Conservation (phyloP, 2,329 filamentous ascomycete species). For the Scedosporium minutisporum region DNA sequence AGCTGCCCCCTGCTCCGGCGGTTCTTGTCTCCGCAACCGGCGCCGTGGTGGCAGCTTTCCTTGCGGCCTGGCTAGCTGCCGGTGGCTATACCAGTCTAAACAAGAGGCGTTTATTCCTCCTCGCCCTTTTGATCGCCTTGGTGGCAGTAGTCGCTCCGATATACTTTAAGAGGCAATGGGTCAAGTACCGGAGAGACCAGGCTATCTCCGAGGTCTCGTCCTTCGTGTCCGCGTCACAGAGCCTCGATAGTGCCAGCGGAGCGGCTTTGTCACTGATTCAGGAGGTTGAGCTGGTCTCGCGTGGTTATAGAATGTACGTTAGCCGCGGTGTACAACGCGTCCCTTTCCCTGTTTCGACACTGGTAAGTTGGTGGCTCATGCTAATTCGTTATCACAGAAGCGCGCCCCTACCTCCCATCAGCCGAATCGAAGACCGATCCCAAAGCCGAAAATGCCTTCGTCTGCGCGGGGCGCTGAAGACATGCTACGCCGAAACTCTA, state of each 20-base stretch:
- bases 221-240: conserved; percentile 66
- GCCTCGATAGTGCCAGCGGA: conserved; percentile 67
- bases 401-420: conserved; percentile 83
- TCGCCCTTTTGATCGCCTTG: conserved; percentile 43
- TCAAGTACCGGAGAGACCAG: conserved; percentile 67
- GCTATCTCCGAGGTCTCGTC: conserved; percentile 58
- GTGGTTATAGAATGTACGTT: conserved; percentile 74
- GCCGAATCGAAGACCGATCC: conserved; percentile 73
- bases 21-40: conserved; percentile 49
- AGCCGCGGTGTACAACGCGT: neutral
- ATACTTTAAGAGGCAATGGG: conserved; percentile 70
- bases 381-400: conserved; percentile 45
- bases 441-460: conserved; percentile 71
- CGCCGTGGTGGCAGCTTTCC: conserved; percentile 58
- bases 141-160: conserved; percentile 51
- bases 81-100: conserved; percentile 35
- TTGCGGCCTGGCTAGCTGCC: conserved; percentile 60
- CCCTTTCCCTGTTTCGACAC: neutral
- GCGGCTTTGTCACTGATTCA: conserved; percentile 76
- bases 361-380: conserved; percentile 13
- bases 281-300: conserved; percentile 89
- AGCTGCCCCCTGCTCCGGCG: conserved; percentile 27
- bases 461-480: conserved; percentile 65
- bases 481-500: conserved; percentile 60
- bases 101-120: conserved; percentile 42